Evolutionary conservation across 1,139 yeast species (phyloP).

Genomic region (Candida buenavistaensis): DNA sequence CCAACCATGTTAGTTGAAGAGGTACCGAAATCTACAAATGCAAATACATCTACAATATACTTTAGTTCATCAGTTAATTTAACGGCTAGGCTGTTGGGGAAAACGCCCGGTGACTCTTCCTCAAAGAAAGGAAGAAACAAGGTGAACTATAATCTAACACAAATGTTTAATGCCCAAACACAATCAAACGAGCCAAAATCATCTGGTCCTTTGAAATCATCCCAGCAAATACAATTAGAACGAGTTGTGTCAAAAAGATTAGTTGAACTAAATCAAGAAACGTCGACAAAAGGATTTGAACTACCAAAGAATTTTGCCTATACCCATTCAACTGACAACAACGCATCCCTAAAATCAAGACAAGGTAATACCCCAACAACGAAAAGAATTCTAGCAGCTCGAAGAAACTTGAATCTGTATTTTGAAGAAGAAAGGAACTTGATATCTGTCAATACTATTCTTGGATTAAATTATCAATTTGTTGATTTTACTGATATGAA

Average conservation of each 20-base stretch:
- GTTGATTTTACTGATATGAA: constrained; percentile 30
- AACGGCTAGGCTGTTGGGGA: constrained; percentile 36
- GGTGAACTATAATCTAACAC: constrained; percentile 47
- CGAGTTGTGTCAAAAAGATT: constrained; percentile 39
- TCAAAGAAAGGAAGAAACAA: constrained; percentile 33
- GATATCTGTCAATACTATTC: constrained; percentile 43
- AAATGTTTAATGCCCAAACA: constrained; percentile 46
- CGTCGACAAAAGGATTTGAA: constrained; percentile 32
- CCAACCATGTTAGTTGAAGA: constrained; percentile 54
- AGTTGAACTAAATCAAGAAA: constrained; percentile 37
- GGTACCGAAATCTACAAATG: constrained; percentile 36
- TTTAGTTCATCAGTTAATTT: constrained; percentile 47
- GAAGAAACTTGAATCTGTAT: constrained; percentile 46
- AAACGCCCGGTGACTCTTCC: constrained; percentile 14
- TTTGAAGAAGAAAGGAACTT: constrained; percentile 50
- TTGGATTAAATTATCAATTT: constrained; percentile 42
- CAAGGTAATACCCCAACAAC: constrained; percentile 49
- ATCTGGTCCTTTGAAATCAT: constrained; percentile 40
- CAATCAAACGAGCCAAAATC: constrained; percentile 24
- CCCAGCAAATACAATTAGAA: constrained; percentile 46
- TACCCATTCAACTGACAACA: constrained; percentile 24
- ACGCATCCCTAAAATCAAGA: constrained; percentile 27
- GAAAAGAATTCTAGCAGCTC: constrained; percentile 44
- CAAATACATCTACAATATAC: constrained; percentile 40
- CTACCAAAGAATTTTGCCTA: constrained; percentile 44